phyloP scores from a whole-genome alignment of 495 filamentous ascomycete species.

The Collariella sp. region DNA sequence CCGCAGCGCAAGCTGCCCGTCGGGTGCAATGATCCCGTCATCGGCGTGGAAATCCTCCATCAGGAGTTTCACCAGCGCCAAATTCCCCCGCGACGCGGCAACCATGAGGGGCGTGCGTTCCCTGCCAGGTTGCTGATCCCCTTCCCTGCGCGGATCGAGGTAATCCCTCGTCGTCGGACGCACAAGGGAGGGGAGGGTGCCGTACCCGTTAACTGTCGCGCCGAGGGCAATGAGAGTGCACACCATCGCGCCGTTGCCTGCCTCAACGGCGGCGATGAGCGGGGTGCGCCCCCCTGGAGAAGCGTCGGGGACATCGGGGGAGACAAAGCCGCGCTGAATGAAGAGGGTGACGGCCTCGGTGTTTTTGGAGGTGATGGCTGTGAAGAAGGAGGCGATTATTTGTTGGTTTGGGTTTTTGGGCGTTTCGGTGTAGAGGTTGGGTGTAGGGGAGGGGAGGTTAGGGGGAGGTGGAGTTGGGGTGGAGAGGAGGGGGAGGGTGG shows the following conservation, averaged over 20 bases:
- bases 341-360: conserved; percentile 15
- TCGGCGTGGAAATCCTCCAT: conserved; percentile 20
- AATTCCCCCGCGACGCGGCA: conserved; percentile 19
- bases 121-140: neutral
- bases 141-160: neutral
- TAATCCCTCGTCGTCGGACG: too few relatives aligned
- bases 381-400: conserved; percentile 20
- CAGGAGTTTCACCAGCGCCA: conserved; percentile 22
- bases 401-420: conserved; percentile 4
- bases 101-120: conserved; percentile 29
- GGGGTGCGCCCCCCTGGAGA: conserved; percentile 25
- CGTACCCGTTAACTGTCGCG: conserved; percentile 22
- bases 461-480: conserved; percentile 8
- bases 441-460: neutral
- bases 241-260: conserved; percentile 23
- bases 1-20: conserved; percentile 25
- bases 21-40: conserved; percentile 23
- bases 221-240: conserved; percentile 26
- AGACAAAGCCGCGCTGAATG: conserved; percentile 18
- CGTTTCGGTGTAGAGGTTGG: too few relatives aligned
- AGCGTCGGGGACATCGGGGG: conserved; percentile 21
- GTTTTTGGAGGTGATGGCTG: conserved; percentile 13
- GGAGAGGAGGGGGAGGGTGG: neutral
- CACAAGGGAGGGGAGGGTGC: neutral
- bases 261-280: conserved; percentile 28